Conservation (phyloP, 2,329 filamentous ascomycete species). For the Trichoderma harzianum region DNA sequence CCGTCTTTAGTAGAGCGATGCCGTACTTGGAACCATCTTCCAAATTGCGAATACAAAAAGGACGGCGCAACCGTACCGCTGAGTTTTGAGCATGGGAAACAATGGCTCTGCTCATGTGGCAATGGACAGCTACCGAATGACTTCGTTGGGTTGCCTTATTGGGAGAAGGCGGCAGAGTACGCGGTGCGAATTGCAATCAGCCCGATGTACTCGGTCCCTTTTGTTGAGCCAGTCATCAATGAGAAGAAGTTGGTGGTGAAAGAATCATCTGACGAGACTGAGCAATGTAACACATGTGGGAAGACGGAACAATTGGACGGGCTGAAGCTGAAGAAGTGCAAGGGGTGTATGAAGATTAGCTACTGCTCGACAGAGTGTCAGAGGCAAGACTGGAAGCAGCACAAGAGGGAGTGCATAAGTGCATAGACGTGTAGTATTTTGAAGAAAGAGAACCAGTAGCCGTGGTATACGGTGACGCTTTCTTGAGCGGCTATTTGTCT, state of each 20-base stretch:
- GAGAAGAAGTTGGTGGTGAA: background rate
- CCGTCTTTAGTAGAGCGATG: constrained; percentile 47
- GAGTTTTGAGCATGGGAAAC: constrained; percentile 33
- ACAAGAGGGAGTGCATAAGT: constrained; percentile 26
- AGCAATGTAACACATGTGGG: constrained; percentile 38
- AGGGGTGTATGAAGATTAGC: constrained; percentile 40
- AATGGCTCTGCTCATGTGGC: constrained; percentile 46
- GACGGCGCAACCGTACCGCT: constrained; percentile 38
- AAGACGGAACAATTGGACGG: constrained; percentile 30
- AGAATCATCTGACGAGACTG: too few relatives aligned
- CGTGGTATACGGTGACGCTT: background rate
- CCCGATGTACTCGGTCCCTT: constrained; percentile 45
- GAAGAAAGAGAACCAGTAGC: background rate
- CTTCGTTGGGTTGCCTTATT: constrained; percentile 42
- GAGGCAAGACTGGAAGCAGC: constrained; percentile 52
- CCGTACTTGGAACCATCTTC: constrained; percentile 44
- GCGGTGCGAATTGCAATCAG: constrained; percentile 58
- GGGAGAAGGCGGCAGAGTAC: constrained; percentile 40
- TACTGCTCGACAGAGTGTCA: constrained; percentile 55
- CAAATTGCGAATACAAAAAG: constrained; percentile 42
- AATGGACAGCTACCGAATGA: constrained; percentile 39
- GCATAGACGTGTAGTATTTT: background rate
- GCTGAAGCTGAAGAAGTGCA: constrained; percentile 41
- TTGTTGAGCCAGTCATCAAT: constrained; percentile 41
- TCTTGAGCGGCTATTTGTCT: background rate